These are phyloP conservation scores for Remersonia thermophila DNA, from an alignment of 2,329 filamentous ascomycete species.

Conservation along the genomic window DNA sequence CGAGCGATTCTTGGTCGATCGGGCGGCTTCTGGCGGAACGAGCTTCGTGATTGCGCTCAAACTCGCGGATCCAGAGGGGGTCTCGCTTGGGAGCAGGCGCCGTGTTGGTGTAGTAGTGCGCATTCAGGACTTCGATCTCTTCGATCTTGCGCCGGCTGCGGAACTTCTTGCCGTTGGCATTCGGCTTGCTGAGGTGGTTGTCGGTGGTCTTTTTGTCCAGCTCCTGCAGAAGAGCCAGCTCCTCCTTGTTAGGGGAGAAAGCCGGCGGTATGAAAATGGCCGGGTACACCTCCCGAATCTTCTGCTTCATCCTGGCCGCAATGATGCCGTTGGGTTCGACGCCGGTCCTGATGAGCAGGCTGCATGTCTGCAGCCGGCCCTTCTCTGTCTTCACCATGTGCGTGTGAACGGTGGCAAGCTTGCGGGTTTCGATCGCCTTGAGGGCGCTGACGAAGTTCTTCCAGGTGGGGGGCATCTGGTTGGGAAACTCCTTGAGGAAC, in stretches of 20 bases:
- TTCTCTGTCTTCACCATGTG: conserved; percentile 21
- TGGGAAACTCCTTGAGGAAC: conserved; percentile 31
- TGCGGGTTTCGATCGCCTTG: conserved; percentile 17
- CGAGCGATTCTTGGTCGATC: too few relatives aligned
- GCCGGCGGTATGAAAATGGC: conserved; percentile 29
- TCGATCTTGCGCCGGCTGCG: conserved; percentile 25
- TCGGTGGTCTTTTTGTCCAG: conserved; percentile 11
- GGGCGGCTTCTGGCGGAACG: too few relatives aligned
- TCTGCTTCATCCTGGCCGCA: conserved; percentile 31
- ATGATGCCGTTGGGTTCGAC: conserved; percentile 31
- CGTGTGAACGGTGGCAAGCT: conserved; percentile 14
- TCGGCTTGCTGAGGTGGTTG: conserved; percentile 12
- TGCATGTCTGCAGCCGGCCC: conserved; percentile 32
- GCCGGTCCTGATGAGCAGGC: conserved; percentile 30
- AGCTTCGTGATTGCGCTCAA: conserved; percentile 5
- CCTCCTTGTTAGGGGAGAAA: conserved; percentile 26
- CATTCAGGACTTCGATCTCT: conserved; percentile 36
- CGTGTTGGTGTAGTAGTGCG: conserved; percentile 34
- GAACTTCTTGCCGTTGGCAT: conserved; percentile 17
- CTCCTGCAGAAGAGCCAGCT: conserved; percentile 22
- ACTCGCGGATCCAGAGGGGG: conserved; percentile 10
- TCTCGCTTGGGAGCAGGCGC: conserved; percentile 9
- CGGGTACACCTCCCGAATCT: conserved; percentile 36
- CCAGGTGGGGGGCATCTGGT: conserved; percentile 28
- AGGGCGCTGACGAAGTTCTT: conserved; percentile 28